A percentile compares a stretch with the other conserved stretches of the same genome.
Conservation (phyloP, 768 basidiomycete genomes). For the Tulasnella sp. region DNA sequence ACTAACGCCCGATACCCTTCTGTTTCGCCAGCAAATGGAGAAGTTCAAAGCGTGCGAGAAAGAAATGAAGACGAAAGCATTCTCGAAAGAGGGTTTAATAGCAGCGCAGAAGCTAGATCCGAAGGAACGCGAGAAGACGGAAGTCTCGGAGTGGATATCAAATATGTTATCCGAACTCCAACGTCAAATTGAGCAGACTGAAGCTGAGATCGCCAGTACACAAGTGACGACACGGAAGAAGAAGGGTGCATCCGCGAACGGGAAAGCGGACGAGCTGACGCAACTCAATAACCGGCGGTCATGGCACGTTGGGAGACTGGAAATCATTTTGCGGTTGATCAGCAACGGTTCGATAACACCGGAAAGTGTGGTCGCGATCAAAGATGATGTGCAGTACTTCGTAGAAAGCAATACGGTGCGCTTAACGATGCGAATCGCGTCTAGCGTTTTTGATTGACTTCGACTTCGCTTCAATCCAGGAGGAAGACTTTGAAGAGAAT, state of each 20-base stretch:
- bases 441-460: slow-evolving; percentile 11
- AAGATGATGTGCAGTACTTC: slow-evolving; percentile 94
- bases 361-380: slow-evolving; percentile 69
- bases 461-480: slow-evolving; percentile 36
- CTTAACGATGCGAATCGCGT: slow-evolving; percentile 17
- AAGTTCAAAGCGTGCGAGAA: slow-evolving; percentile 99
- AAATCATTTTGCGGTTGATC: slow-evolving; percentile 82
- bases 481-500: slow-evolving; percentile 95
- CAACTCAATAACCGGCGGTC: slow-evolving; percentile 82
- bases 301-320: slow-evolving; percentile 89
- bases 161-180: slow-evolving; percentile 81
- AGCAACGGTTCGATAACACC: slow-evolving; percentile 84
- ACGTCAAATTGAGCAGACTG: slow-evolving; percentile 85
- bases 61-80: slow-evolving; percentile 99
- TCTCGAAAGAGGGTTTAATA: slow-evolving; percentile 95
- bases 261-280: slow-evolving; percentile 74
- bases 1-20: slow-evolving; percentile 13
- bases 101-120: slow-evolving; percentile 92
- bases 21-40: slow-evolving; percentile 88
- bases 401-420: slow-evolving; percentile 91
- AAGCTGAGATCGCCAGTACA: slow-evolving; percentile 86
- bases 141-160: slow-evolving; percentile 73
- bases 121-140: slow-evolving; percentile 92
- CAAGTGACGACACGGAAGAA: slow-evolving; percentile 71
- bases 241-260: slow-evolving; percentile 52